Evolutionary conservation across 1,284 basidiomycete species (phyloP), one percentile per base, ranked within the genome.

Genomic region (Trametes hirsuta): DNA sequence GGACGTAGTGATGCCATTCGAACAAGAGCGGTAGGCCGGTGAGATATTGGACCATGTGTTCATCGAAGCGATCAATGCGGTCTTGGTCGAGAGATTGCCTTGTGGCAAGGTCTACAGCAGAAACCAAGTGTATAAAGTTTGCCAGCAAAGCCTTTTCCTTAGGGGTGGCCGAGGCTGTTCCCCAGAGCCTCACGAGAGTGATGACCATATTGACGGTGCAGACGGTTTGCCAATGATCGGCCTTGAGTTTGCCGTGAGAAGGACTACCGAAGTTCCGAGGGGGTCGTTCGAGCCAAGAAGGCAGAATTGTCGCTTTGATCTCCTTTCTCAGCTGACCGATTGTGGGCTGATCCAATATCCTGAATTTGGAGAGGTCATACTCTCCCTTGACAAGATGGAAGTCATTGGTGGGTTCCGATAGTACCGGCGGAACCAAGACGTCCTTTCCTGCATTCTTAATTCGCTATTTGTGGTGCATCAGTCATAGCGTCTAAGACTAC

Each of bases 111-210:
- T n/a, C n/a, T n/a, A n/a, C n/a, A n/a, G n/a, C n/a, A n/a, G n/a
- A n/a, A n/a, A n/a, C n/a, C n/a, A n/a, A n/a, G 44, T 77, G 63
- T 63, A 79, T 67, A 58, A 75, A 80, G 53, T 79, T 79, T 0
- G 66, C 55, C 1, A 80, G 70, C 69, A 77, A 15, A 0, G 22
- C 21, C 72, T 42, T 41, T 35, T 48, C 44, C 18, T 47, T 42
- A 5, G 2, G 11, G 2, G 47, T n/a, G 0, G 51, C 25, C 11
- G 22, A 40, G 14, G n/a, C n/a, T n/a, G n/a, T n/a, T n/a, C 76
- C 76, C 77, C 77, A 79, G 0, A 78, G 64, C 2, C 72, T 67
- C 2, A 70, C 66, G 6, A 78, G 63, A 0, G 76, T 66, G 5
- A n/a, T n/a, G n/a, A 72, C 69, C 2, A 78, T 66, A 61, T 69